Conservation (phyloP, 2,329 filamentous ascomycete species). For the Chaetomiaceae sp. region DNA sequence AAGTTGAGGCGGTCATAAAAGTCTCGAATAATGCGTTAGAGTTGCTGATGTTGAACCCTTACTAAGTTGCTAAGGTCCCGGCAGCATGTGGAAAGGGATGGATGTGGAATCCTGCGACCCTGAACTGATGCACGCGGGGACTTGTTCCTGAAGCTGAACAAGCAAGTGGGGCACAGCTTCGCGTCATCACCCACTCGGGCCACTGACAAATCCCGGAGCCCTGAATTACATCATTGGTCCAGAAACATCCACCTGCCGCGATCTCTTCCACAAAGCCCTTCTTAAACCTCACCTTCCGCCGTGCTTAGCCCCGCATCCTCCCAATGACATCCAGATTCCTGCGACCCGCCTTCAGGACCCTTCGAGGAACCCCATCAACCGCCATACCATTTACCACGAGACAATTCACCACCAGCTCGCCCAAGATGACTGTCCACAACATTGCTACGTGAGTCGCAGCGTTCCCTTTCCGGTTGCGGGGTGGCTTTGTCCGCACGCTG, state of each 20-base stretch:
- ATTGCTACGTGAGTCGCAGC: constrained; percentile 34
- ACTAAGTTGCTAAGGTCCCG: no score
- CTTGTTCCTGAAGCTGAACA: neutral
- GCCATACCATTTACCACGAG: constrained; percentile 25
- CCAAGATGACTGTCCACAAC: constrained; percentile 43
- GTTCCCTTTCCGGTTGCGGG: neutral
- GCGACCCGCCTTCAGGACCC: constrained; percentile 14
- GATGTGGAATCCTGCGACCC: no score
- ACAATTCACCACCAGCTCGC: constrained; percentile 36
- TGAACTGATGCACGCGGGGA: no score
- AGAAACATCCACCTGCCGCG: constrained; percentile 12
- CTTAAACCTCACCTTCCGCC: constrained; percentile 10
- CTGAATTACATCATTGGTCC: constrained; percentile 21
- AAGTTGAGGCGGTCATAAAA: neutral
- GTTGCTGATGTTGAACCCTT: no score
- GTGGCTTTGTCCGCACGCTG: neutral
- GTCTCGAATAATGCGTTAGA: no score
- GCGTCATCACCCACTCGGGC: constrained; percentile 11
- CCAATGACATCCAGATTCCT: constrained; percentile 20
- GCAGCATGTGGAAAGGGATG: no score
- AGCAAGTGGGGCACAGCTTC: neutral
- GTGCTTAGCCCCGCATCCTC: neutral
- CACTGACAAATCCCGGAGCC: constrained; percentile 15
- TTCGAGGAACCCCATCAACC: constrained; percentile 16
- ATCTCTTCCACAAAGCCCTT: neutral